Conservation (phyloP, 768 basidiomycete genomes). For the Agrocybe pediades region DNA sequence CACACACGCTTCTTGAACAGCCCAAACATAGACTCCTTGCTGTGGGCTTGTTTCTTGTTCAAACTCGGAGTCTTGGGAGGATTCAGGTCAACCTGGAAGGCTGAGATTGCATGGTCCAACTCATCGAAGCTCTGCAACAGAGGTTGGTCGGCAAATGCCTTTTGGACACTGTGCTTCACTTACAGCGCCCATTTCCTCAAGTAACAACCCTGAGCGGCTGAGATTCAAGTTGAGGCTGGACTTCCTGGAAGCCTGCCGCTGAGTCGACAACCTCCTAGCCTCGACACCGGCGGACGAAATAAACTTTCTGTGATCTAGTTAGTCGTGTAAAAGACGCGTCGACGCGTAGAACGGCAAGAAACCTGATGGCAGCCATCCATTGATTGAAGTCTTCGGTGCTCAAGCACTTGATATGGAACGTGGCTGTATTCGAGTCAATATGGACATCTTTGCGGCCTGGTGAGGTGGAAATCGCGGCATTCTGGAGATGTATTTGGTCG, state of each 20-base stretch:
- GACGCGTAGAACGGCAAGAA: slow-evolving; percentile 12
- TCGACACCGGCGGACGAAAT: slow-evolving; percentile 53
- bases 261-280: slow-evolving; percentile 41
- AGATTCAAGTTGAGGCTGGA: slow-evolving; percentile 40
- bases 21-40: slow-evolving; percentile 49
- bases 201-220: slow-evolving; percentile 49
- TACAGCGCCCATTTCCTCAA: slow-evolving; percentile 72
- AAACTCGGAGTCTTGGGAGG: slow-evolving; percentile 35
- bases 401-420: slow-evolving; percentile 84
- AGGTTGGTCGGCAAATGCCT: background rate
- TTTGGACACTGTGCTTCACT: slow-evolving; percentile 20
- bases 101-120: slow-evolving; percentile 54
- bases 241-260: slow-evolving; percentile 42
- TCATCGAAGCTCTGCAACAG: slow-evolving; percentile 53
- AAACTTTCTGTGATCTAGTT: slow-evolving; percentile 53
- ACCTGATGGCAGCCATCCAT: slow-evolving; percentile 82
- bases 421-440: slow-evolving; percentile 73
- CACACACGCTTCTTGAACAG: slow-evolving; percentile 63
- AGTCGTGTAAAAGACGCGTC: slow-evolving; percentile 8
- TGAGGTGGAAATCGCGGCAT: slow-evolving; percentile 78
- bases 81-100: slow-evolving; percentile 40
- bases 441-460: slow-evolving; percentile 80
- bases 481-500: slow-evolving; percentile 65
- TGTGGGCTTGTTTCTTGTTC: slow-evolving; percentile 57
- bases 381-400: slow-evolving; percentile 65